Conservation (phyloP, 768 basidiomycete species). For the Multifurca ochricompacta region DNA sequence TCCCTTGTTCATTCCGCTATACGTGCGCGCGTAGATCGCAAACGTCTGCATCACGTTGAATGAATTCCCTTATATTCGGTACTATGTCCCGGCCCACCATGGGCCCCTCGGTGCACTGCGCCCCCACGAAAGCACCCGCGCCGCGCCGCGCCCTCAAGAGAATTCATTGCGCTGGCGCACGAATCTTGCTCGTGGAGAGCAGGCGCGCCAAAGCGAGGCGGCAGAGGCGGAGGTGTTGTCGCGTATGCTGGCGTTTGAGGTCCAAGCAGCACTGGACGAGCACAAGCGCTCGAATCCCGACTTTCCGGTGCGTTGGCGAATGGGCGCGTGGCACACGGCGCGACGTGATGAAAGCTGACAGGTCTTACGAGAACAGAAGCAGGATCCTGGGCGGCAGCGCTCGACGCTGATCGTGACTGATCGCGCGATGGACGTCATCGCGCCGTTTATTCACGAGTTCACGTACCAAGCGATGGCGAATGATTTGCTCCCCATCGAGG, state of each 20-base stretch:
- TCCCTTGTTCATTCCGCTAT: background rate
- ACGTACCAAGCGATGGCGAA: conserved; percentile 99
- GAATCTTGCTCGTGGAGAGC: conserved; percentile 65
- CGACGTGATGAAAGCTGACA: conserved; percentile 45
- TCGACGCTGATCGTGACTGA: conserved; percentile 88
- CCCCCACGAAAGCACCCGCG: conserved; percentile 53
- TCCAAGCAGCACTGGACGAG: conserved; percentile 80
- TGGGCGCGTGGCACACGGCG: conserved; percentile 1
- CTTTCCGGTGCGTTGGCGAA: conserved; percentile 58
- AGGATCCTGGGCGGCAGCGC: conserved; percentile 45
- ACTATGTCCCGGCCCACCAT: conserved; percentile 81
- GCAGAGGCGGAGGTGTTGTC: conserved; percentile 72
- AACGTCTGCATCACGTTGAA: conserved; percentile 86
- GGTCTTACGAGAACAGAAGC: conserved; percentile 21
- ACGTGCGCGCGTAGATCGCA: conserved; percentile 48
- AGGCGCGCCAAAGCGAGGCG: conserved; percentile 59
- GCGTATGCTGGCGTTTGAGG: conserved; percentile 76
- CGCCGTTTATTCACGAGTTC: conserved; percentile 93
- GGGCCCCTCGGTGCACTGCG: conserved; percentile 79
- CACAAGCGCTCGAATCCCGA: conserved; percentile 80
- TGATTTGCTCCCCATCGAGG: conserved; percentile 82
- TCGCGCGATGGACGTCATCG: conserved; percentile 88
- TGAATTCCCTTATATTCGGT: conserved; percentile 89
- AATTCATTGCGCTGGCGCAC: conserved; percentile 68
- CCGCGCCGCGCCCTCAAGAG: conserved; percentile 56